Base-by-base conservation (phyloP, 2,329 filamentous ascomycete genomes). In the Colletotrichum spaethianum region DNA sequence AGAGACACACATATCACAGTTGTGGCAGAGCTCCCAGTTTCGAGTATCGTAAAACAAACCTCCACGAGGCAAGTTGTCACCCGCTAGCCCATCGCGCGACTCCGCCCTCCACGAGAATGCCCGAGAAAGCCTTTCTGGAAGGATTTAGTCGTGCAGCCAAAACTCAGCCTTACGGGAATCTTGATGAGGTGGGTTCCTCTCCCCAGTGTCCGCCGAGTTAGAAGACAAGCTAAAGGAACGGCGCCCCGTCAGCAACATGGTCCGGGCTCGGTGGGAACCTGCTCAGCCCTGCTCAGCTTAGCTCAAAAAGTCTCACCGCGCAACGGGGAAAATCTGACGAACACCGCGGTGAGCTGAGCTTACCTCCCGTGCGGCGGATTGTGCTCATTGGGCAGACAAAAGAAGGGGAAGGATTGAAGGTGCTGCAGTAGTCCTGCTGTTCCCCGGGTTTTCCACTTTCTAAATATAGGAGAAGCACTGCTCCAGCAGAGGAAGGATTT, bases 271-370 rank as follows among this genome's bases (percentile, higher is more conserved):
- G 53, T 11, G 8, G 26, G 55, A 42, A 38, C 6, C 23, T 52
- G 36, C 67, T 70, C 67, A 64, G 67, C 67, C 67, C 28, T 60
- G 44, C 53, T 23, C 18, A 33, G 56, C 48, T 23, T 4, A 20
- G 18, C 18, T 46, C 2, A n/a, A 3, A 3, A 62, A 20, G 33
- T 36, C 56, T 53, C 16, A 28, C 64, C 46, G 23, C 31, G 28
- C 6, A 12, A 38, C 20, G 5, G 52, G 31, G 18, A 11, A 20
- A 42, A 18, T 42, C 23, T 40, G 36, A 42, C 23, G 12, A 57
- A 18, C 36, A 28, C 20, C 33, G 20, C 31, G 26, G 1, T n/a
- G 20, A 16, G 16, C 67, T 20, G 28, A 42, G 62, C 62, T 57
- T 46, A 50, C 66, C 44, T 9, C 52, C 31, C 18, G 31, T 55